Evolutionary conservation across 192 early-diverging fungal genomes (phyloP), one percentile per base, ranked within the genome.

Genomic region (Spinellus fusiger): DNA sequence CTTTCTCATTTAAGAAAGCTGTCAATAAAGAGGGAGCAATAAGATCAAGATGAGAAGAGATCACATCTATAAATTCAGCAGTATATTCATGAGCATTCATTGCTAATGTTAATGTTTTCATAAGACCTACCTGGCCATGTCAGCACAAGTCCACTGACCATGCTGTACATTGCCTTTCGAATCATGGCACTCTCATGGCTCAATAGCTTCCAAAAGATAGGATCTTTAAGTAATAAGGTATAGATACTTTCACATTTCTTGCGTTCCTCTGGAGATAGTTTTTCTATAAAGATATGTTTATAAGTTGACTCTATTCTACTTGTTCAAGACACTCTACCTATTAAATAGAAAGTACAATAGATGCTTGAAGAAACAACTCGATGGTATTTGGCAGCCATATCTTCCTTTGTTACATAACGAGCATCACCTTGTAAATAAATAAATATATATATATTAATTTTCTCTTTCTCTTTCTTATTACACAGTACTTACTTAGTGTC

Each of bases 1-100:
- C 89, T 73, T 80, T 84, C 54, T 98, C 93, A 0, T 62, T 66
- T 68, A 97, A 92, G 28, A 79, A 83, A 34, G 76, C 74, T 8
- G 74, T 65, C 27, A 89, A 79, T 57, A 94, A 86, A 4, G 68
- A 59, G 7, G 68, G 79, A 15, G 77, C 71, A 34, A 93, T 64
- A 7, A 75, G n/a, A 1, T 55, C 66, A n/a, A 82, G 59, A 22
- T 73, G 68, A 7, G 63, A 28, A 33, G 73, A 66, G 28, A 88
- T 54, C 22, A 82, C 31, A 26, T 73, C 77, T 68, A 77, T 60
- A 15, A 74, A 33, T 25, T n/a, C 23, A 12, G n/a, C 71, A 49
- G 27, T 62, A 70, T 35, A 31, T 53, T 22, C 59, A 46, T 46
- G 40, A 54, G 15, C n/a, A 34, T 23, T 61, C 59, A 38, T 25